Conservation (phyloP, 805 yeast species). For the Clavispora fructus region DNA sequence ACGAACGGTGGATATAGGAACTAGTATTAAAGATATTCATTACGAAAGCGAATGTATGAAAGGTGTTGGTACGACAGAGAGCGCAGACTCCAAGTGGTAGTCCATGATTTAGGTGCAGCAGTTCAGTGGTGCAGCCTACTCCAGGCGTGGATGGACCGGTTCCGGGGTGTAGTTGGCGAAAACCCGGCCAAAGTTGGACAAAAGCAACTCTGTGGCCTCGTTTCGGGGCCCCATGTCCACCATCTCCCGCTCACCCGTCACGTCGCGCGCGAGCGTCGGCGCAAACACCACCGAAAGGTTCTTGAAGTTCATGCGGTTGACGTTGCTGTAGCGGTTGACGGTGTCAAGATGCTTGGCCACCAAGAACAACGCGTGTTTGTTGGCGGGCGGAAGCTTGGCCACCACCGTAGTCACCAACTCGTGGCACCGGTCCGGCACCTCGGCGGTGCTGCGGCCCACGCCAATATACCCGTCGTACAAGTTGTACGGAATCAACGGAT, state of each 20-base stretch:
- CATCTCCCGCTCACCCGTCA: constrained; percentile 75
- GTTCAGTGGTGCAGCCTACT: no score
- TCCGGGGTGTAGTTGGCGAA: constrained; percentile 18
- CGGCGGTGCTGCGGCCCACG: constrained; percentile 26
- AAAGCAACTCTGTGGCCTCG: constrained; percentile 68
- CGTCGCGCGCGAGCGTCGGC: constrained; percentile 81
- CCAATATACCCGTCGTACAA: constrained; percentile 63
- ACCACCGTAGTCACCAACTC: constrained; percentile 43
- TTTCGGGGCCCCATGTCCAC: constrained; percentile 78
- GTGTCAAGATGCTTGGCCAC: constrained; percentile 61
- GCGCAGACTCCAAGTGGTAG: no score
- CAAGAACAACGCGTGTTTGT: constrained; percentile 49
- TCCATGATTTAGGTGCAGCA: no score
- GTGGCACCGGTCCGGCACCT: constrained; percentile 22
- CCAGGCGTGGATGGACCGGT: no score
- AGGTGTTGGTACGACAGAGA: no score
- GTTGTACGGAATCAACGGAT: constrained; percentile 73
- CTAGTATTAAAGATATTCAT: neutral
- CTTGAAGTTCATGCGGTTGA: constrained; percentile 76
- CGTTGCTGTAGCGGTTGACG: constrained; percentile 47
- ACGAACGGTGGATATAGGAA: no score
- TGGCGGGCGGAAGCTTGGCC: constrained; percentile 58
- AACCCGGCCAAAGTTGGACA: constrained; percentile 42
- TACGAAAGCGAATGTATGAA: neutral
- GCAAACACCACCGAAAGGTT: constrained; percentile 91